Evolutionary conservation across 1,284 basidiomycete genomes (phyloP), one percentile per base, ranked within the genome.

Genomic region (Heterobasidion annosum): DNA sequence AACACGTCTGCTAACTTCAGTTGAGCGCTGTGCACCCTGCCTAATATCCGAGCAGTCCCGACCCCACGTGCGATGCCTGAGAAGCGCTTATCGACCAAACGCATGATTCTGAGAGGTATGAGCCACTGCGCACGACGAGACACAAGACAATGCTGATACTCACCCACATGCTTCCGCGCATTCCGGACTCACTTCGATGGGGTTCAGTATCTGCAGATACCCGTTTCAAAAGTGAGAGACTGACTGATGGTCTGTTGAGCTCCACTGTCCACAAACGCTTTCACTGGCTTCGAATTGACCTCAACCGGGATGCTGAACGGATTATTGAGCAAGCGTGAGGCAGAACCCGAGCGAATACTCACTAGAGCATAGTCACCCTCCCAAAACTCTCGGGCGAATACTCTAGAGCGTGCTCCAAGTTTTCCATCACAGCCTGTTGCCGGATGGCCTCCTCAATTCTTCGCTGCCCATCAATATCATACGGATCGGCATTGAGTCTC

Each of bases 221-320:
- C 9, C 32, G 18, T 9, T 19, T 34, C 32, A 47, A 40, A 43
- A 18, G 25, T 16, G 48, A 50, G 25, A 32, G 15, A 73, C 90
- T 67, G 60, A 95, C 93, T 97, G 72, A 98, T 98, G 0, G 96
- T 98, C 54, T 86, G 83, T 63, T 99, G 97, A 2, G 97, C 96
- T 32, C 96, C 96, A 60, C 93, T 96, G 67, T 99, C 96, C 25
- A 99, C 97, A 65, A 99, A 99, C 0, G 97, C 97, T 67, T 95
- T 97, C 40, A 98, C 84, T 1, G 86, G 85, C 53, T 81, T 78
- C 0, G 90, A 90, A 64, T 99, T 99, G 2, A 99, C 93, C 65
- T 98, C 94, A 0, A 96, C 86, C 15, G 80, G 79, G 55, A 91
- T 85, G 59, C 88, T 91, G 25, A 25, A 25, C 25, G 25, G 4